Conservation (phyloP, 1,284 basidiomycete genomes). For the Takashimella koratensis region DNA sequence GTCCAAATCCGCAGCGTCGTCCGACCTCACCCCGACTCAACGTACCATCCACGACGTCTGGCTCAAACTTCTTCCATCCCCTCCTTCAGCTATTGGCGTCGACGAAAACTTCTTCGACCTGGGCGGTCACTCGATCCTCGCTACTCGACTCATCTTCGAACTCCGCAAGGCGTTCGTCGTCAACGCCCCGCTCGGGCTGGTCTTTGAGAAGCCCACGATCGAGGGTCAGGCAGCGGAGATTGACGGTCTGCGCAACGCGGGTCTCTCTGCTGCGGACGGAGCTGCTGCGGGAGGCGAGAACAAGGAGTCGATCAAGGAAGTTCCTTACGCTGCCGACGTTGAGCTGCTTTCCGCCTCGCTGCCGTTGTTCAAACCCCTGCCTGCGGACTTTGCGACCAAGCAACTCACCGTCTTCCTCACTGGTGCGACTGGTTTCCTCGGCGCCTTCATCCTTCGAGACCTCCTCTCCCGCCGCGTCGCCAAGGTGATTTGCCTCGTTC, state of each 20-base stretch:
- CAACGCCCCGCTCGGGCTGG: constrained; percentile 84
- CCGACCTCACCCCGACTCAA: constrained; percentile 65
- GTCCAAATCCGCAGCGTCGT: constrained; percentile 29
- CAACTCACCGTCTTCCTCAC: constrained; percentile 84
- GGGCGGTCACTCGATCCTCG: constrained; percentile 97
- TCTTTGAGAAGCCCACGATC: constrained; percentile 91
- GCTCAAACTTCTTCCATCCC: constrained; percentile 75
- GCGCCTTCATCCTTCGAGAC: constrained; percentile 85
- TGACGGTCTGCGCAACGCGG: constrained; percentile 71
- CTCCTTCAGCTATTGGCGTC: constrained; percentile 71
- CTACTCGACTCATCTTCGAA: constrained; percentile 94
- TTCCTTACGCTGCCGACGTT: constrained; percentile 74
- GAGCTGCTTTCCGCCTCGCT: constrained; percentile 62
- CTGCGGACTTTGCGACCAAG: constrained; percentile 56
- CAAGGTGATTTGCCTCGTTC: constrained; percentile 89
- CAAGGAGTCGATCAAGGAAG: constrained; percentile 27
- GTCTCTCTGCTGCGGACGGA: constrained; percentile 67
- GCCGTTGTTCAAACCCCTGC: constrained; percentile 59
- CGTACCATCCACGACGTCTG: constrained; percentile 77
- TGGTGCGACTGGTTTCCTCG: constrained; percentile 95
- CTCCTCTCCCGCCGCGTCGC: constrained; percentile 67
- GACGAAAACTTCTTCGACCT: constrained; percentile 99
- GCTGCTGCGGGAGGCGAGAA: constrained; percentile 37
- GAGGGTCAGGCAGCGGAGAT: constrained; percentile 73
- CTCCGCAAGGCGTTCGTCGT: constrained; percentile 90